These are phyloP conservation scores for Penicillium malachiteum DNA, from an alignment of 495 filamentous ascomycete species.

Conservation along the genomic window DNA sequence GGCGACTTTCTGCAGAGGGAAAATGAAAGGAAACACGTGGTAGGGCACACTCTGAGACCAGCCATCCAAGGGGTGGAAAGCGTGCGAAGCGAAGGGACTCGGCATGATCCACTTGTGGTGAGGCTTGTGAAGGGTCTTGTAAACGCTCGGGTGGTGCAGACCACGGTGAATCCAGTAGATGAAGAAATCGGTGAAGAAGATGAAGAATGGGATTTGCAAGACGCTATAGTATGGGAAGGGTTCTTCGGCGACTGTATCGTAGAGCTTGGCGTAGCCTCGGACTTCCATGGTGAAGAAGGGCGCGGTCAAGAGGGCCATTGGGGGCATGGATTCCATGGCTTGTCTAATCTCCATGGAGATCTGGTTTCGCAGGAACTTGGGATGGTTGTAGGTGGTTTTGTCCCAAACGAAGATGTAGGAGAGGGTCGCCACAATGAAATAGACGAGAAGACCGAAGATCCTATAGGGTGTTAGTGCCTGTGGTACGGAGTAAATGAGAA, in stretches of 20 bases:
- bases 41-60: constrained; percentile 91
- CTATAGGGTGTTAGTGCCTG: constrained; percentile 41
- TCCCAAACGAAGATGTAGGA: constrained; percentile 95
- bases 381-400: constrained; percentile 83
- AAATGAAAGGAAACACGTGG: constrained; percentile 90
- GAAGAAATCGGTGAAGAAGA: constrained; percentile 86
- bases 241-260: constrained; percentile 70
- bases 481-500: background rate
- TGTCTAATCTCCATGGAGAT: constrained; percentile 83
- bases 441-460: constrained; percentile 79
- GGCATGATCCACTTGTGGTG: constrained; percentile 99
- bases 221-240: constrained; percentile 75
- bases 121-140: constrained; percentile 90
- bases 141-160: constrained; percentile 78
- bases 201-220: constrained; percentile 88
- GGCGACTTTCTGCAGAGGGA: constrained; percentile 88
- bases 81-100: constrained; percentile 86
- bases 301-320: constrained; percentile 80
- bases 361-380: constrained; percentile 95
- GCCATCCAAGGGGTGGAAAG: constrained; percentile 94
- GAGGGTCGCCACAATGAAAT: constrained; percentile 79
- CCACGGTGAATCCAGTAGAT: constrained; percentile 96
- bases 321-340: constrained; percentile 69
- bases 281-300: constrained; percentile 85
- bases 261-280: constrained; percentile 82